phyloP scores from a whole-genome alignment of 495 filamentous ascomycete species.

The Neurospora sp. region DNA sequence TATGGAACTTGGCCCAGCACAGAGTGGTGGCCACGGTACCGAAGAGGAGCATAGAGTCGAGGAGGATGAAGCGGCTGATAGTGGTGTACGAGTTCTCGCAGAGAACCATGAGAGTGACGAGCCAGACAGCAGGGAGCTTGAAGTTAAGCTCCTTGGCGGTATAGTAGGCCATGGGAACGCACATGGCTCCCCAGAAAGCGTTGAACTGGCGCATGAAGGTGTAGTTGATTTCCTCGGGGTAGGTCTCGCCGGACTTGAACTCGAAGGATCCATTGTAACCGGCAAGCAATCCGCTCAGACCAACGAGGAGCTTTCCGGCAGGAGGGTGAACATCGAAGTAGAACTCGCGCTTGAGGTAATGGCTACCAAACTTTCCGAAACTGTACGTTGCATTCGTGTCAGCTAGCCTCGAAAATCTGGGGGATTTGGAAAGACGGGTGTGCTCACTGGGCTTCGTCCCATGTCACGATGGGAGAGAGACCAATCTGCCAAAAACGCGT shows the following conservation, averaged over 20 bases:
- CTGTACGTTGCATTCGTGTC: constrained; percentile 34
- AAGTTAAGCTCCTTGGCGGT: constrained; percentile 87
- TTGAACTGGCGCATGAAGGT: constrained; percentile 99
- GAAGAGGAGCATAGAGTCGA: constrained; percentile 96
- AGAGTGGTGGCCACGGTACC: constrained; percentile 95
- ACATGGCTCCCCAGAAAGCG: constrained; percentile 83
- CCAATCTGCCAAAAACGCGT: constrained; percentile 95
- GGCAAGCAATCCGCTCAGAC: constrained; percentile 86
- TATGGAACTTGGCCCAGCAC: constrained; percentile 94
- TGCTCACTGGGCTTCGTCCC: constrained; percentile 94
- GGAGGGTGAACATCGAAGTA: constrained; percentile 97
- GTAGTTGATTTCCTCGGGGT: constrained; percentile 89
- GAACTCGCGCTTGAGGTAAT: constrained; percentile 97
- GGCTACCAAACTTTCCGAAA: constrained; percentile 98
- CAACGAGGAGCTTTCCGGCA: constrained; percentile 95
- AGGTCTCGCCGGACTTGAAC: constrained; percentile 96
- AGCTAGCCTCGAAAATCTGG: constrained; percentile 12
- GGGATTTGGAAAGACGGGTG: neutral
- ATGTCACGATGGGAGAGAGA: constrained; percentile 89
- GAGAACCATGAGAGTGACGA: constrained; percentile 91
- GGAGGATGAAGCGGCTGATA: constrained; percentile 92
- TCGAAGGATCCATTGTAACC: constrained; percentile 99
- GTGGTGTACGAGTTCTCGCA: constrained; percentile 99
- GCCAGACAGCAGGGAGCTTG: constrained; percentile 77
- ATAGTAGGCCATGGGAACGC: constrained; percentile 89